Conservation (phyloP, 805 yeast genomes). For the Candida pseudoglaebosa region DNA sequence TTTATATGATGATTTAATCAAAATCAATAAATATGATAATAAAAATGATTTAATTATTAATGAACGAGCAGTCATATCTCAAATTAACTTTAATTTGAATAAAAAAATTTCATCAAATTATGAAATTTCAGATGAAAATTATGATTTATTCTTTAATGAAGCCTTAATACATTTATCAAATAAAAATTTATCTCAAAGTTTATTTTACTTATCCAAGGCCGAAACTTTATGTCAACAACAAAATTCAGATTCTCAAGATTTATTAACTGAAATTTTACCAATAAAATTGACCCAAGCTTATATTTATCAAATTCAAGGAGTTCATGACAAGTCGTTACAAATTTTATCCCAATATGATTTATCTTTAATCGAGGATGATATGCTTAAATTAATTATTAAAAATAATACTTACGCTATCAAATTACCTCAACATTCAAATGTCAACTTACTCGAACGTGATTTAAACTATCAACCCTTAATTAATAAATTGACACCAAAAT, state of each 20-base stretch:
- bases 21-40: constrained; percentile 37
- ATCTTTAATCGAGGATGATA: constrained; percentile 31
- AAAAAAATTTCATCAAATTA: not conserved
- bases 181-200: constrained; percentile 36
- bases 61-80: constrained; percentile 66
- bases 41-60: constrained; percentile 54
- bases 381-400: constrained; percentile 37
- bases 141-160: constrained; percentile 59
- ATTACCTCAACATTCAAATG: constrained; percentile 18
- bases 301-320: constrained; percentile 38
- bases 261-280: constrained; percentile 52
- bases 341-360: constrained; percentile 28
- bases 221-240: constrained; percentile 35
- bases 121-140: constrained; percentile 18
- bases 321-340: constrained; percentile 26
- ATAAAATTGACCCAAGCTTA: constrained; percentile 59
- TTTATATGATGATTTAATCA: constrained; percentile 39
- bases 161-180: constrained; percentile 48
- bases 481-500: constrained; percentile 27
- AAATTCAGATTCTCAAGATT: constrained; percentile 43
- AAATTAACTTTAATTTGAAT: constrained; percentile 22
- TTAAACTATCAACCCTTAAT: constrained; percentile 32
- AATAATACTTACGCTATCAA: constrained; percentile 41
- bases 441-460: constrained; percentile 29
- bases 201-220: constrained; percentile 45